Base-by-base conservation (phyloP, 2,329 filamentous ascomycete genomes). In the Mycosphaerelloides madeirae region DNA sequence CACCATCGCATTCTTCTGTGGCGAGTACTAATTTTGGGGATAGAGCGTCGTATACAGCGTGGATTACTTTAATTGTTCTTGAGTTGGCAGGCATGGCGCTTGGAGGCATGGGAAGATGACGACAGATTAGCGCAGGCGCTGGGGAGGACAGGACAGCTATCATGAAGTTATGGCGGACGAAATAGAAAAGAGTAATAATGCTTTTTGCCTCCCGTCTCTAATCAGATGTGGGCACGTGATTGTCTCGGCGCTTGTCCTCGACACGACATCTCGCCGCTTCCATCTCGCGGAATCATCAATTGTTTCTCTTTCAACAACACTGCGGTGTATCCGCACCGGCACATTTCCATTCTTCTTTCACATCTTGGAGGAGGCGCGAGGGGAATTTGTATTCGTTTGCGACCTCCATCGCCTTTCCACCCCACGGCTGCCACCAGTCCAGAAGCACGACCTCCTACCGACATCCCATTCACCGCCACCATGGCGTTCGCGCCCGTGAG, bases 401-500 rank as follows among this genome's bases (percentile, higher is more conserved):
- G 22, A 5, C 9, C 22, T 25, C 22, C 6, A 9, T 6, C 22
- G 9, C 5, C 22, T 5, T 5, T 25, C 22, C 22, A 6, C 22
- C 6, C 9, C 22, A 25, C n/a, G n/a, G n/a, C n/a, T n/a, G n/a
- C 31, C 31, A 34, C 31, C 31, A 25, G 5, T 25, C 22, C 6
- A 25, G 22, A 25, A 25, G 22, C n/a, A n/a, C n/a, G 15, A 19
- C 15, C 12, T 6, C 16, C 8, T 19, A 18, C 13, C 12, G 16
- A 6, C 22, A 25, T 9, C 9, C 9, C 22, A 9, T n/a, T 25
- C 22, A 25, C 22, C 41, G 32, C 20, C 6, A 37, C 4, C 20
- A 43, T 43, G 41, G 31, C 41, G n/a, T 37, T 31, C 33, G 31
- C 41, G 32, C 41, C 33, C 7, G 14, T 29, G 32, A 31, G 41